phyloP scores from a whole-genome alignment of 345 rosid species.

The Brassica juncea region DNA sequence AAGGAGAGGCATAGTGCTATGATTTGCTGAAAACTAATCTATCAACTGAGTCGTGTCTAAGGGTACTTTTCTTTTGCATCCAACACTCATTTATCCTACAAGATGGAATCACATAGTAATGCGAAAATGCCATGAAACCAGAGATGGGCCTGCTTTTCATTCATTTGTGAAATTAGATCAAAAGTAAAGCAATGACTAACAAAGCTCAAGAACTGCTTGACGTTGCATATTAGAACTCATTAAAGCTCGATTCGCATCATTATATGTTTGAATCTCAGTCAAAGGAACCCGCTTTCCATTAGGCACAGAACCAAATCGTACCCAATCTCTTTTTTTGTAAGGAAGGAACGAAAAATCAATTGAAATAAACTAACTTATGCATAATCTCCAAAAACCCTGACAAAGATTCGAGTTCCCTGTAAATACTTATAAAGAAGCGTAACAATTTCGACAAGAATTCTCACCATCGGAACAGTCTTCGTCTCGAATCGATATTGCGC shows the following conservation, averaged over 20 bases:
- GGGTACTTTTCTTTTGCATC: too few species aligned
- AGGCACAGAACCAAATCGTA: background rate
- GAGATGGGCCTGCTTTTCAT: too few species aligned
- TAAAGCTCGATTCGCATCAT: too few species aligned
- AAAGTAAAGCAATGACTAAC: too few species aligned
- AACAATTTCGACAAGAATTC: background rate
- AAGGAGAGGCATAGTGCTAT: background rate
- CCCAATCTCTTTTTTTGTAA: background rate
- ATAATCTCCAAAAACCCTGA: constrained; percentile 25
- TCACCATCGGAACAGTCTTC: constrained; percentile 34
- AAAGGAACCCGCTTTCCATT: background rate
- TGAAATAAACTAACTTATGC: background rate
- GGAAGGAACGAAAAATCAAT: background rate
- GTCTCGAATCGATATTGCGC: background rate
- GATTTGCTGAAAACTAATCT: background rate
- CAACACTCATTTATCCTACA: too few species aligned
- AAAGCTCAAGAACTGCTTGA: too few species aligned
- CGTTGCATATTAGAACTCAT: too few species aligned
- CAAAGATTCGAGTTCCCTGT: background rate
- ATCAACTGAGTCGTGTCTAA: background rate
- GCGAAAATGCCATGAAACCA: too few species aligned
- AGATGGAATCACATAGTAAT: too few species aligned
- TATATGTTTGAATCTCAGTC: constrained; percentile 10
- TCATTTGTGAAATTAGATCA: too few species aligned
- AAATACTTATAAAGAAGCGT: background rate